Evolutionary conservation across 331 rosid genomes (phyloP), one percentile per base, ranked within the genome.

Genomic region (Rosa hybrid): DNA sequence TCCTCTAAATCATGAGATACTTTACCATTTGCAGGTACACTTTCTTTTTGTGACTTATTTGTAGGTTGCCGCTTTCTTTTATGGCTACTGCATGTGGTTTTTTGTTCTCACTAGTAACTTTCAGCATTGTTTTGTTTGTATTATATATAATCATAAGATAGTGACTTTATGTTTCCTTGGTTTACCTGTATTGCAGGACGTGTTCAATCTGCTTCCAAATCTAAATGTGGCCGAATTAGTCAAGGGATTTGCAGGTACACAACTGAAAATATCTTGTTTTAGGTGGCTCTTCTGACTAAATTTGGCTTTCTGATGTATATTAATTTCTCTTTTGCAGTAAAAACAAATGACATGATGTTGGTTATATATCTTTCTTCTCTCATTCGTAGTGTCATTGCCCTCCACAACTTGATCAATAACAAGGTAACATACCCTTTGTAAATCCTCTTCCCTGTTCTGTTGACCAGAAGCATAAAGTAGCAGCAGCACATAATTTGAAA

Each of bases 281-380:
- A 3, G 56, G 44, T 4, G 12, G 6, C 41, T 10, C 56, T 7
- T 60, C 41, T 56, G 63, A 72, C 72, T 34, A n/a, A 48, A 54
- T 10, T 45, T 3, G 51, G 2, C 38, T 49, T 64, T 72, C 23
- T 85, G 41, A 30, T 42, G 9, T 59, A 7, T 77, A 0, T 77
- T 54, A 2, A 18, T 38, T 45, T 77, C 45, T 21, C 27, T 34
- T 75, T n/a, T 78, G 86, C 90, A 88, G 94, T 90, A 23, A 87
- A 88, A 87, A 94, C 98, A 60, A 94, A 91, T 83, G 98, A 94
- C 84, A 91, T 94, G 98, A 94, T 94, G 98, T 85, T 94, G 87
- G 97, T 94, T 34, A 88, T 90, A 49, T 94, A 94, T 88, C 91
- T 91, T 16, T 91, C 97, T 11, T 94, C 98, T 72, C 94, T 94